Conservation (phyloP, 208 protist species). For the Strigomonas culicis region DNA sequence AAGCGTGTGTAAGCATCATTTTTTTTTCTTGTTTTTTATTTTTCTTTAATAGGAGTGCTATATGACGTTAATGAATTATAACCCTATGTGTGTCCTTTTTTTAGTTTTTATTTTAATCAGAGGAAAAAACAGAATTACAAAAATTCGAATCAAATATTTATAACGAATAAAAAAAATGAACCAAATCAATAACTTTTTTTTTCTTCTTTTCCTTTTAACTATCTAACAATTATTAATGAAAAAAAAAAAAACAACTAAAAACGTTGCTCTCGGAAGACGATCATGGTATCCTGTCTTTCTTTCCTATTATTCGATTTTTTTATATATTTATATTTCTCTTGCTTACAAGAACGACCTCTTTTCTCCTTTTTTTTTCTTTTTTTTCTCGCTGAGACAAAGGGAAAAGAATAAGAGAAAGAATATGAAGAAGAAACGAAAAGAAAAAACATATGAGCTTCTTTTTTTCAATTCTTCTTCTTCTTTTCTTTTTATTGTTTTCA, state of each 20-base stretch:
- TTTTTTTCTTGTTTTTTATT: constrained; percentile 6
- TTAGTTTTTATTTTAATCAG: neutral
- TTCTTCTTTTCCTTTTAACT: neutral
- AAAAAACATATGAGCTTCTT: constrained; percentile 6
- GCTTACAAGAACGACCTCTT: neutral
- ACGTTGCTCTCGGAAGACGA: neutral
- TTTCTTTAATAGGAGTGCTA: neutral
- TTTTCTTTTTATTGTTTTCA: neutral
- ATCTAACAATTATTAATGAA: neutral
- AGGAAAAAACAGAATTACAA: neutral
- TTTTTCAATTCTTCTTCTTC: neutral
- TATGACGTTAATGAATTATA: no score
- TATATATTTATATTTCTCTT: neutral
- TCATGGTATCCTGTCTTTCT: neutral
- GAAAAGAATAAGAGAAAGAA: constrained; percentile 5
- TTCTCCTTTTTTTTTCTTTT: neutral
- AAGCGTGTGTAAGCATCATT: neutral
- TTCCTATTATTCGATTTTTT: neutral
- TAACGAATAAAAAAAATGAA: neutral
- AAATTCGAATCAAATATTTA: neutral
- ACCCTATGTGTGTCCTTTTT: no score
- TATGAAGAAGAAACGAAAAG: constrained; percentile 15
- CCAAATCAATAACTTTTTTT: neutral
- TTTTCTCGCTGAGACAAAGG: neutral
- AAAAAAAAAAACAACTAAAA: constrained; percentile 16